Conservation (phyloP, 2,329 filamentous ascomycete genomes). For the Penicillium hesseltinei region DNA sequence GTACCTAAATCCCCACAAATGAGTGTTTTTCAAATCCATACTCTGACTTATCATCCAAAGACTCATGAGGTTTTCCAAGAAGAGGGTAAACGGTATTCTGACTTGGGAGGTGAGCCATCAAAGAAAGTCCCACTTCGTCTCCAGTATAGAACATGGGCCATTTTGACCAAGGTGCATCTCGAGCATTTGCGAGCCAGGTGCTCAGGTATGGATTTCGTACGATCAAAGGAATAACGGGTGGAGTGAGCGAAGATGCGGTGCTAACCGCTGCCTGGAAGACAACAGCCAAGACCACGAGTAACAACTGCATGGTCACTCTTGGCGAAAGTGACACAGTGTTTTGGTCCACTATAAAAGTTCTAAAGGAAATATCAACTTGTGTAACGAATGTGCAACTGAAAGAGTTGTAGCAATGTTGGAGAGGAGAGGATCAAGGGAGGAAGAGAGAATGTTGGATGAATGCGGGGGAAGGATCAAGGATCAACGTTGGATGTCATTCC, state of each 20-base stretch:
- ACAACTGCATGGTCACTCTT: constrained; percentile 32
- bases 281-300: constrained; percentile 32
- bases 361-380: background rate
- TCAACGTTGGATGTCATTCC: constrained; percentile 5
- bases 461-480: constrained; percentile 18
- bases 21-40: constrained; percentile 22
- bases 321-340: background rate
- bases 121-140: constrained; percentile 62
- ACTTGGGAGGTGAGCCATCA: constrained; percentile 61
- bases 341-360: background rate
- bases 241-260: constrained; percentile 54
- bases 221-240: constrained; percentile 69
- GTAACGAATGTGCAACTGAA: constrained; percentile 9
- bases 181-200: constrained; percentile 70
- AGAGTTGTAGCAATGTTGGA: background rate
- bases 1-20: background rate
- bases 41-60: constrained; percentile 46
- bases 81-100: constrained; percentile 62
- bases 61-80: constrained; percentile 65
- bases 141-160: constrained; percentile 89
- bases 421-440: background rate
- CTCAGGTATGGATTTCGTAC: constrained; percentile 76
- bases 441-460: constrained; percentile 6
- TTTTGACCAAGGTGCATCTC: constrained; percentile 72
- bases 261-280: constrained; percentile 44